Evolutionary conservation across 257 asterid species (phyloP), one percentile per base, ranked within the genome.

Genomic region (Cordia subcordata): DNA sequence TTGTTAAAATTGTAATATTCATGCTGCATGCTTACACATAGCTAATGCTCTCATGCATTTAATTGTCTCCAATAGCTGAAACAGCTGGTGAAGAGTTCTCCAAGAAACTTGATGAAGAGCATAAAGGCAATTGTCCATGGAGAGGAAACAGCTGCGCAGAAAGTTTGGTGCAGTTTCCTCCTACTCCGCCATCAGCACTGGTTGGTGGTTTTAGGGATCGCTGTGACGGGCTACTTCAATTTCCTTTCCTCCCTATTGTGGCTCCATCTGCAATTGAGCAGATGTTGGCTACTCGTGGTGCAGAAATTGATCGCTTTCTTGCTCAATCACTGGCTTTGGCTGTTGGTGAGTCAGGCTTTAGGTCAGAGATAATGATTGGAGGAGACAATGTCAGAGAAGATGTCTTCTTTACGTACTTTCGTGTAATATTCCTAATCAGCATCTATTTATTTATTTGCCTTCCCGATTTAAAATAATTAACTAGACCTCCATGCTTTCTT

Each of bases 161-260:
- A 76, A 89, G 97, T 72, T 79, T 93, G 81, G 99, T 86, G 68
- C 99, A 93, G 70, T 93, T 93, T 75, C 99, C 99, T 20, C 99
- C 99, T 14, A 87, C 99, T 68, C 99, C 99, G 58, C 96, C 97
- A 58, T 81, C 96, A 45, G 99, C 99, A 60, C 76, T 93, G 55
- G 79, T 93, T 71, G 99, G 97, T 74, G 99, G 99, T 64, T 93
- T 83, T 68, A 89, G 83, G 83, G 99, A 93, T 75, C 91, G 99
- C 47, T 90, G 95, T 70, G 99, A 93, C 75, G 99, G 96, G 54
- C 72, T 93, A 38, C 86, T 93, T 72, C 99, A 93, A 81, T 93
- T 93, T 75, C 75, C 88, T n/a, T 83, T 88, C 60, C 97, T 93
- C 61, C 99, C 99, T 45, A 66, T 81, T 50, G 91, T 93, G 69